Evolutionary conservation across 2,329 filamentous ascomycete genomes (phyloP), one percentile per base, ranked within the genome.

Genomic region (Neophaeococcomyces aloes): DNA sequence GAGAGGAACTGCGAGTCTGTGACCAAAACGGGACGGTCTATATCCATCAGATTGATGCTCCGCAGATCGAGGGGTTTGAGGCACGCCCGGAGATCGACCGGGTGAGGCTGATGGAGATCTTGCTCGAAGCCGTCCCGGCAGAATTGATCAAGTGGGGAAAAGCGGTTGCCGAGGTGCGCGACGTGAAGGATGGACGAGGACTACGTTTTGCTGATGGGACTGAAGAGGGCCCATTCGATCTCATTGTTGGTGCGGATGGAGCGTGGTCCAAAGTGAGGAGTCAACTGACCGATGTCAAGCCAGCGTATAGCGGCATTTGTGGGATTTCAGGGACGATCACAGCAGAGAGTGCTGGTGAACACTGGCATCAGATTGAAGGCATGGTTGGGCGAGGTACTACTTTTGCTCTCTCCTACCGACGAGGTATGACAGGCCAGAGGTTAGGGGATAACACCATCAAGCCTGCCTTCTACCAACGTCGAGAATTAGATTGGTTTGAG

Each of bases 211-310:
- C 40, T 3, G 48, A 51, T 34, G 49, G 48, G 48, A 55, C 29
- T 49, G 54, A 8, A 35, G 48, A 57, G 25, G 41, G 52, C 5
- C 62, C 59, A 1, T 66, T 63, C 47, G 61, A 69, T 48, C 53
- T 70, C 8, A 54, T 69, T 19, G 61, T 70, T 18, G 67, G 67
- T 7, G 65, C 64, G 7, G 67, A 70, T 38, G 67, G 66, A 7
- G 64, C 64, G 4, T 69, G 61, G 59, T 48, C 44, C 38, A 65
- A 63, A 47, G 59, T 64, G 2, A 62, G 50, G 57, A 62, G 54
- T 38, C 54, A 52, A 56, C 47, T 66, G 44, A 64, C 60, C 3
- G 43, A 57, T 7, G 54, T 56, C 1, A 57, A 56, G 25, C 64
- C 64, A 1, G 14, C 48, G 8, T 65, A 65, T 44, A 53, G 58